Conservation (phyloP, 805 yeast genomes). For the Lipomyces starkeyi region DNA sequence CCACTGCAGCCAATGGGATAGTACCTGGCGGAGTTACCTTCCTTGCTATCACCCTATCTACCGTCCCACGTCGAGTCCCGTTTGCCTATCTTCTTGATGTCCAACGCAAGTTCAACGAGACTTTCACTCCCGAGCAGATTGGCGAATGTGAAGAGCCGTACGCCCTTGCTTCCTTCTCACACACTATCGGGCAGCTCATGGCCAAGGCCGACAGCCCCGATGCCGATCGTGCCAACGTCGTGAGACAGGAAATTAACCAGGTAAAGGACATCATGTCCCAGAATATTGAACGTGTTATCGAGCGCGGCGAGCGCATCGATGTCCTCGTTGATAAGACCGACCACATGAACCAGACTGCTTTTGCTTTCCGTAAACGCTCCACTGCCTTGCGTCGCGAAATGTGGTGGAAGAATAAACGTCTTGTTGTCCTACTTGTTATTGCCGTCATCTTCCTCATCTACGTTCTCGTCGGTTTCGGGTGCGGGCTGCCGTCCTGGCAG, state of each 20-base stretch:
- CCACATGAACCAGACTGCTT: constrained; percentile 67
- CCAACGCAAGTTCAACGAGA: constrained; percentile 35
- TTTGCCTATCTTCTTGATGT: constrained; percentile 40
- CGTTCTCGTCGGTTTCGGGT: constrained; percentile 38
- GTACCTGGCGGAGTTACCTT: constrained; percentile 44
- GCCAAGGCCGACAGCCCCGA: constrained; percentile 22
- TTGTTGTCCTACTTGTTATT: constrained; percentile 29
- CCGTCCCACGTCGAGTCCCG: constrained; percentile 41
- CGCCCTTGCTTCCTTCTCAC: constrained; percentile 31
- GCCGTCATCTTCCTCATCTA: constrained; percentile 34
- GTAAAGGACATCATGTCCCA: constrained; percentile 73
- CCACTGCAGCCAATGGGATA: constrained; percentile 38
- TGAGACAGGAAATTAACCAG: constrained; percentile 60
- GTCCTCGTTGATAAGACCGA: constrained; percentile 80
- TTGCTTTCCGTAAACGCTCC: constrained; percentile 72
- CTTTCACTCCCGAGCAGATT: constrained; percentile 31
- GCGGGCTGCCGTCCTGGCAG: constrained; percentile 39
- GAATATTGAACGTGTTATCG: constrained; percentile 71
- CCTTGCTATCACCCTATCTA: constrained; percentile 40
- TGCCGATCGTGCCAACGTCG: constrained; percentile 37
- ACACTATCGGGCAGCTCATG: constrained; percentile 33
- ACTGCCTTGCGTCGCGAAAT: constrained; percentile 64
- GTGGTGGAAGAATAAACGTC: constrained; percentile 55
- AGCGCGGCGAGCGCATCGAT: constrained; percentile 78
- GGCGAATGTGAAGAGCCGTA: constrained; percentile 32